Evolutionary conservation across 371 early-diverging fungal species (phyloP), one percentile per base, ranked within the genome.

Genomic region (Actinomortierella wolfii): DNA sequence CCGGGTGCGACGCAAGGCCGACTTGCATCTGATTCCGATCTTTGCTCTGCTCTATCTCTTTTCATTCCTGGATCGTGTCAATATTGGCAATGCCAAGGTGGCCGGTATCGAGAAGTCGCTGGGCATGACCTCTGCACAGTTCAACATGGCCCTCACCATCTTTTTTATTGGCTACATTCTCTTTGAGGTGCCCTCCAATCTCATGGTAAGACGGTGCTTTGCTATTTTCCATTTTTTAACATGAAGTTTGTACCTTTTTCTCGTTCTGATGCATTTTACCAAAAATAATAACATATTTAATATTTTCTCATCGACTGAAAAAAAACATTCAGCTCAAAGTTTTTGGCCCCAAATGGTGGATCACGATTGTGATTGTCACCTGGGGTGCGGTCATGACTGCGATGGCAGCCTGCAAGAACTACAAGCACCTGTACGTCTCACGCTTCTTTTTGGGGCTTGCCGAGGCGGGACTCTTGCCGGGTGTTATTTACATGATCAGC

Each of bases 371-470:
- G 39, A 85, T 86, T 54, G 50, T 84, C 20, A 26, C 78, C 11
- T 90, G 91, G 89, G 89, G 87, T 29, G 62, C 82, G 13, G 58
- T 86, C 44, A 83, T 84, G 17, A 82, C 80, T 48, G 70, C 77
- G 42, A 82, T 86, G 82, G 81, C 86, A 8, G 67, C 81, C 4
- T 59, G 59, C 24, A 61, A 44, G 7, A 41, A 59, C 43, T 59
- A 79, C 20, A 66, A 78, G 6, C 84, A 86, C 20, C 69, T 89
- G 42, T 64, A 85, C 43, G 81, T 80, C 1, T 59, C 81, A 23
- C 83, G 92, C 6, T 90, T 90, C 69, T 87, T 91, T 58, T 68
- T 89, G 43, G 92, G 92, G 40, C 60, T 88, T 26, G 79, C 85
- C 26, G 92, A 92, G 67, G 57, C 76, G 18, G 69, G 61, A 29